Conservation (phyloP, 2,329 filamentous ascomycete species). For the Trichoderma hamatum region DNA sequence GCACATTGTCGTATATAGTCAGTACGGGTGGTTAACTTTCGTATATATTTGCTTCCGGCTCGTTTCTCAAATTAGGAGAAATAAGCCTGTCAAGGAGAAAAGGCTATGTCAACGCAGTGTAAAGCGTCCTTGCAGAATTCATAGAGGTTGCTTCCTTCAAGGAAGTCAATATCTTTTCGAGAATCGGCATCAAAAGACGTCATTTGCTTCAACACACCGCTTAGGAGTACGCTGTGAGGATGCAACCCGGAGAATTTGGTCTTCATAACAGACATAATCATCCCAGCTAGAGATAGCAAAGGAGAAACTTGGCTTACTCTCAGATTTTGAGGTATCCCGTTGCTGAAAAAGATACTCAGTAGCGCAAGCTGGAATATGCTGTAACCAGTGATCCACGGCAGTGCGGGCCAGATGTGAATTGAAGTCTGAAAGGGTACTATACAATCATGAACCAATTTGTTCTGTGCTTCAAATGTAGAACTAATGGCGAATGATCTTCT, state of each 20-base stretch:
- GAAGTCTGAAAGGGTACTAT: not conserved
- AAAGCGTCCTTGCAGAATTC: slow-evolving; percentile 18
- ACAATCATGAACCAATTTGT: not conserved
- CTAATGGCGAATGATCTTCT: not conserved
- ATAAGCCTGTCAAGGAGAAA: not conserved
- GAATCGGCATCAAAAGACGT: not conserved
- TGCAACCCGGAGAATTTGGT: slow-evolving; percentile 9
- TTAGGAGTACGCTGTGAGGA: not conserved
- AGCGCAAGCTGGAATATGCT: slow-evolving; percentile 14
- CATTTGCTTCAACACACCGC: not conserved
- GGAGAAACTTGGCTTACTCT: not conserved
- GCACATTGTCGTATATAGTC: not conserved
- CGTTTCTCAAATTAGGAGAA: not conserved
- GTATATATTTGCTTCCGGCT: not conserved
- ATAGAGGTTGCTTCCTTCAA: slow-evolving; percentile 19
- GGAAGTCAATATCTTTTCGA: not conserved
- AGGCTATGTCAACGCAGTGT: not conserved
- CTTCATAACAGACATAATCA: slow-evolving; percentile 10
- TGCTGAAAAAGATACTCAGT: not conserved
- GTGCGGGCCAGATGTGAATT: not conserved
- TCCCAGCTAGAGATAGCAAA: not conserved
- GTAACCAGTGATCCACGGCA: slow-evolving; percentile 23
- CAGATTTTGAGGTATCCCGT: not conserved
- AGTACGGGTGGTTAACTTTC: not conserved
- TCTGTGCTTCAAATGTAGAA: not conserved